A percentile compares a stretch with the other conserved stretches of the same genome.
These are phyloP conservation scores for Rosa rugosa DNA, from an alignment of 306 rosid species.

Conservation along the genomic window DNA sequence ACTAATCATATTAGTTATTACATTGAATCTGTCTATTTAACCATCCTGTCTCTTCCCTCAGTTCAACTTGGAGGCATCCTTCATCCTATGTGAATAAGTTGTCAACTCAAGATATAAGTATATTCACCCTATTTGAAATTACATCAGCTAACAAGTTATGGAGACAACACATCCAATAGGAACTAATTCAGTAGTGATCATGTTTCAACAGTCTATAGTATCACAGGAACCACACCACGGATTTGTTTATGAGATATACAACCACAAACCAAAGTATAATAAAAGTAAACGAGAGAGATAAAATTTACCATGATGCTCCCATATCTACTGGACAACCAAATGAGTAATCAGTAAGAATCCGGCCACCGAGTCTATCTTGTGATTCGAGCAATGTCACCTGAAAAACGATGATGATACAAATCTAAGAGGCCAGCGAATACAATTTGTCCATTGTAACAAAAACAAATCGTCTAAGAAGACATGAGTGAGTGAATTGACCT, in stretches of 20 bases:
- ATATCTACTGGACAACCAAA: slow-evolving; percentile 87
- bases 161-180: neutral
- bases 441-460: neutral
- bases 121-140: neutral
- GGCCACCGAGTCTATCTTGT: slow-evolving; percentile 80
- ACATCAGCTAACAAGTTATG: neutral
- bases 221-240: neutral
- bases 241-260: neutral
- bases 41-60: neutral
- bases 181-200: neutral
- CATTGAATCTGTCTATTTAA: neutral
- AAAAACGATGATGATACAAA: slow-evolving; percentile 29
- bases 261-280: neutral
- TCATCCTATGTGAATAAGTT: neutral
- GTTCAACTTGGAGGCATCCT: neutral
- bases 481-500: slow-evolving; percentile 32
- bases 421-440: neutral
- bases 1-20: neutral
- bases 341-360: slow-evolving; percentile 76
- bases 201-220: neutral
- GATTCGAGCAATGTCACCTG: slow-evolving; percentile 80
- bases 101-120: neutral
- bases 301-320: slow-evolving; percentile 85
- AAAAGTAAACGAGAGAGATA: neutral
- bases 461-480: neutral